phyloP scores from a whole-genome alignment of 352 stramenopile species.

The Saprolegnia diclina region DNA sequence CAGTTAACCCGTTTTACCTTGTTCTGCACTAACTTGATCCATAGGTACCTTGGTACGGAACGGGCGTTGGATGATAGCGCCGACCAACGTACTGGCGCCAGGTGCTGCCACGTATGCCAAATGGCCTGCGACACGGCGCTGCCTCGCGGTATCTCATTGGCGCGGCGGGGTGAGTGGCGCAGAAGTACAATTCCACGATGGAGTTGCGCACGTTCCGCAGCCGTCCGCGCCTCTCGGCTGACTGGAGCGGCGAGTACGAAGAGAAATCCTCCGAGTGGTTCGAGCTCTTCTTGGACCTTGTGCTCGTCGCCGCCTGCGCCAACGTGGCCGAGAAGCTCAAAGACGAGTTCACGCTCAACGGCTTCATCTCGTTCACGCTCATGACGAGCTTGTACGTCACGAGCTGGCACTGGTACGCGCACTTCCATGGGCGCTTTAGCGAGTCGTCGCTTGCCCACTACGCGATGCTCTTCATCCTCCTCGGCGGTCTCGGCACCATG shows the following conservation, averaged over 20 bases:
- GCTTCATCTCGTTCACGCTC: constrained; percentile 1
- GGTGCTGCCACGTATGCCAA: too few relatives aligned
- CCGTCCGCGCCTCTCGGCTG: background rate
- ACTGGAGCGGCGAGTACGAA: constrained; percentile 21
- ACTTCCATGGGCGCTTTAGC: constrained; percentile 18
- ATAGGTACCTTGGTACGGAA: too few relatives aligned
- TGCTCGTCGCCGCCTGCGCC: constrained; percentile 14
- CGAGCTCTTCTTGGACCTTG: constrained; percentile 19
- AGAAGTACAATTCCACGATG: background rate
- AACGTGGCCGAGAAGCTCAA: constrained; percentile 24
- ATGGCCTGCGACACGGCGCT: too few relatives aligned
- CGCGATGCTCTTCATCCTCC: background rate
- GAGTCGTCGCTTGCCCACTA: constrained; percentile 17
- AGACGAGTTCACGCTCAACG: constrained; percentile 8
- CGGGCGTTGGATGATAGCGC: too few relatives aligned
- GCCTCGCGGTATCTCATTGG: background rate
- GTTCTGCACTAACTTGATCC: too few relatives aligned
- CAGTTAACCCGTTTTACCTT: too few relatives aligned
- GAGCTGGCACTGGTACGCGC: constrained; percentile 22
- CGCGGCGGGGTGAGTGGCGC: background rate
- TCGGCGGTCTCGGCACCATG: constrained; percentile 18
- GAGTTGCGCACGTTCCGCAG: constrained; percentile 11
- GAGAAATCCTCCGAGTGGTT: constrained; percentile 22
- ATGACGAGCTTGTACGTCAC: constrained; percentile 14
- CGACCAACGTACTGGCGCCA: too few relatives aligned